Evolutionary conservation across 768 basidiomycete genomes (phyloP), one percentile per base, ranked within the genome.

Genomic region (Hemileccinum rubropunctum): DNA sequence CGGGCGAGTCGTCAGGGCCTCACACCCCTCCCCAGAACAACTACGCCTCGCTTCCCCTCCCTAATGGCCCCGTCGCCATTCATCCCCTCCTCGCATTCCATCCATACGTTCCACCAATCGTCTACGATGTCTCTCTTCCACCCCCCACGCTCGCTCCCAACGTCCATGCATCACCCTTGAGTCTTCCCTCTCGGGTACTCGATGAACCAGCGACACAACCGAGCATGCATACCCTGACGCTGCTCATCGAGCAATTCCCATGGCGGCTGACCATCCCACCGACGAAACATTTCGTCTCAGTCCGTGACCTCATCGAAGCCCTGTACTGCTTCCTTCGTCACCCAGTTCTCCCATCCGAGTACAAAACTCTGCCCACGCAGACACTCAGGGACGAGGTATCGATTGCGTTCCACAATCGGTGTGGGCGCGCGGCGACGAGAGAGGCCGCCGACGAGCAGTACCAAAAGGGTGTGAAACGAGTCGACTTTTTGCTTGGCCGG

Each of bases 401-500:
- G 3, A 58, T 63, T 6, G 77, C 80, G 6, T 84, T 73, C 59
- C 65, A 65, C 37, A 51, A 46, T 6, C 73, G 82, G 17, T 77
- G 68, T 51, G 59, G 63, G 32, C 62, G 66, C 12, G 64, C 73
- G 13, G 37, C 53, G 1, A 67, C 73, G 12, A 48, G 61, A 2
- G 59, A 59, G 28, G 61, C 48, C 1, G 66, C 65, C 21, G 70
- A 68, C 28, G 57, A 61, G 23, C 80, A 82, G 62, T 67, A 70
- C 52, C 56, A 55, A 11, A 76, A 76, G 58, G 80, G 79, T 0
- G 56, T 83, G 17, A 80, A 76, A 61, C 65, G 79, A 43, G 72
- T 84, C 0, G 82, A 84, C 61, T 82, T 80, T 56, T 62, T 84
- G 42, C 61, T 69, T 42, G 71, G 64, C 20, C 65, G 62, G 15